Evolutionary conservation across 2,329 filamentous ascomycete species (phyloP), one percentile per base, ranked within the genome.

Genomic region (Talaromyces sp.): DNA sequence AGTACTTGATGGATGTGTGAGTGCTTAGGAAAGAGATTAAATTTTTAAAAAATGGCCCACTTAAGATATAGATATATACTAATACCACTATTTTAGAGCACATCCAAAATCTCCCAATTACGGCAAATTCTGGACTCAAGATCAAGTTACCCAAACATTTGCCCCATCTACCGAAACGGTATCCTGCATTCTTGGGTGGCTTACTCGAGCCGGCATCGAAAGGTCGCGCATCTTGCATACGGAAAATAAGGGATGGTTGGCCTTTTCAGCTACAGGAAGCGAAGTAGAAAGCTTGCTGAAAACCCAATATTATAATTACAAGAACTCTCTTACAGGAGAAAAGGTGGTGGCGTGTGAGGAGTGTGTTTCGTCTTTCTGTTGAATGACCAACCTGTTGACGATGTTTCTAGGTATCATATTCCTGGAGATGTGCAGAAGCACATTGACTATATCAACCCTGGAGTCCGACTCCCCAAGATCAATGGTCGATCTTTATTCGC

Each of bases 361-460:
- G 67, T 83, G 22, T 8, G 52, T 22, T 33, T 55, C 8, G 2
- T 27, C 52, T 32, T 54, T 32, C 9, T 30, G 28, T 53, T 30
- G 3, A 53, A 15, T 22, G 22, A 33, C 3, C 32, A 55, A 19
- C 30, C 6, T 32, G 25, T 27, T 54, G 52, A 32, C 27, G n/a
- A 32, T 0, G n/a, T 54, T 22, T 32, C 27, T n/a, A 55, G 52
- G 39, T 56, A 84, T 67, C 81, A 82, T 62, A 70, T 85, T 4
- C 83, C 83, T 1, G 72, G 74, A 25, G 67, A 77, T 42, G 65
- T 85, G 10, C 75, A 75, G 42, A 64, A 74, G 13, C 81, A 84
- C 60, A 74, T 85, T 57, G 83, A 85, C 70, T 85, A 84, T 68
- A 78, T 86, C 39, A 84, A 80, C 0, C 83, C 83, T 0, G 82